Evolutionary conservation across 768 basidiomycete genomes (phyloP).

Genomic region (Russula foetens): DNA sequence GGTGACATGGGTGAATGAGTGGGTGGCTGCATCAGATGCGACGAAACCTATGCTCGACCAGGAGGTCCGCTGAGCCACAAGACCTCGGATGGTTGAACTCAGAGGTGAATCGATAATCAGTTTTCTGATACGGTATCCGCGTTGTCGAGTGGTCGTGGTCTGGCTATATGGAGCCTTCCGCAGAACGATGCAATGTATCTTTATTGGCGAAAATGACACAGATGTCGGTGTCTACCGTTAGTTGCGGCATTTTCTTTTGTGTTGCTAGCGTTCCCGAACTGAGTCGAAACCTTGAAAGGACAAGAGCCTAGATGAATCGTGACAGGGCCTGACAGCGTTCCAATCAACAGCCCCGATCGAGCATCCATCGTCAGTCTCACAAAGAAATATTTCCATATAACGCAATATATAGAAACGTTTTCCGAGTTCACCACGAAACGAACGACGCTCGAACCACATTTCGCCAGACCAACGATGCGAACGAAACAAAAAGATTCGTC

Average conservation of each 20-base stretch:
- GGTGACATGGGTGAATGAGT: conserved; percentile 41
- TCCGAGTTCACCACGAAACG: too few relatives aligned
- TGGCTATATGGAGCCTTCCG: neutral
- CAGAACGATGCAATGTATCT: neutral
- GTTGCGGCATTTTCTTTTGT: too few relatives aligned
- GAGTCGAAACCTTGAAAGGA: neutral
- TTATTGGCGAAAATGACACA: neutral
- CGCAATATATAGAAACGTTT: neutral
- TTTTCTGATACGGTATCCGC: neutral
- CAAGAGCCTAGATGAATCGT: neutral
- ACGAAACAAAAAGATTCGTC: too few relatives aligned
- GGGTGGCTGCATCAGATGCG: conserved; percentile 15
- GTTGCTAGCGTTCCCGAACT: neutral
- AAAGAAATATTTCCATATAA: neutral
- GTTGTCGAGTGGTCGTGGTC: neutral
- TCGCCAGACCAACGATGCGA: too few relatives aligned
- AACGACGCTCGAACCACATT: too few relatives aligned
- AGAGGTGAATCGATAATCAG: neutral
- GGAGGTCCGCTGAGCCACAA: neutral
- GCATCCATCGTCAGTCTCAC: too few relatives aligned
- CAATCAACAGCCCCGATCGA: neutral
- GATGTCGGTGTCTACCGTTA: too few relatives aligned
- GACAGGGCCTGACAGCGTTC: too few relatives aligned
- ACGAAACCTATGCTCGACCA: neutral
- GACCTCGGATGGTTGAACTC: neutral